A percentile compares a stretch with the other conserved stretches of the same genome.
phyloP scores from a whole-genome alignment of 768 basidiomycete genomes.

The Auricularia sp. region DNA sequence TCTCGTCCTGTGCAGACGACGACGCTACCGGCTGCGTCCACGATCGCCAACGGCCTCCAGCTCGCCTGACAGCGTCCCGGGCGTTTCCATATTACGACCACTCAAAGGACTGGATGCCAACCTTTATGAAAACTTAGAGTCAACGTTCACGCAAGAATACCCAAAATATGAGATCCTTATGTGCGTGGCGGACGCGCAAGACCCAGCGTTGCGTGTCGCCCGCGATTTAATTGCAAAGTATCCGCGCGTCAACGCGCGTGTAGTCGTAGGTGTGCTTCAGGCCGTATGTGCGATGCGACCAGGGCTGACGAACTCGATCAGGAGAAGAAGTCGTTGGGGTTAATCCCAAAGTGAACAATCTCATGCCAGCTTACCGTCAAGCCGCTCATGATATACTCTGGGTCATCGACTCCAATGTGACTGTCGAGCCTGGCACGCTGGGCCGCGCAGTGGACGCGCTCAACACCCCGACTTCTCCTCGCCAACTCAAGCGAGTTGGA shows the following conservation, averaged over 20 bases:
- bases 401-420: conserved; percentile 95
- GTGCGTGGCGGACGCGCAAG: conserved; percentile 78
- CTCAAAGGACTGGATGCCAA: conserved; percentile 93
- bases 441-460: conserved; percentile 79
- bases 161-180: conserved; percentile 86
- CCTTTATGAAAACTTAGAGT: conserved; percentile 91
- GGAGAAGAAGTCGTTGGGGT: conserved; percentile 80
- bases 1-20: conserved; percentile 40
- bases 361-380: conserved; percentile 70
- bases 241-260: conserved; percentile 56
- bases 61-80: conserved; percentile 46
- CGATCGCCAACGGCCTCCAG: conserved; percentile 50
- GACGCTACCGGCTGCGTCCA: conserved; percentile 60
- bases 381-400: conserved; percentile 87
- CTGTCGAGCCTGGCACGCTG: conserved; percentile 66
- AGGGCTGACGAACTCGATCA: conserved; percentile 19
- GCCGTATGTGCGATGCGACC: neutral
- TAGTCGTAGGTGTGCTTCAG: conserved; percentile 59
- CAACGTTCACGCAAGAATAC: conserved; percentile 86
- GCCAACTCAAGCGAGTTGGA: conserved; percentile 44
- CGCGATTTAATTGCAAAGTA: conserved; percentile 69
- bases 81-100: conserved; percentile 89
- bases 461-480: conserved; percentile 7
- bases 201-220: conserved; percentile 82
- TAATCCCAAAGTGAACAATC: conserved; percentile 97